Evolutionary conservation across 495 filamentous ascomycete genomes (phyloP), one percentile per base, ranked within the genome.

Genomic region (Neurospora tetrasperma): DNA sequence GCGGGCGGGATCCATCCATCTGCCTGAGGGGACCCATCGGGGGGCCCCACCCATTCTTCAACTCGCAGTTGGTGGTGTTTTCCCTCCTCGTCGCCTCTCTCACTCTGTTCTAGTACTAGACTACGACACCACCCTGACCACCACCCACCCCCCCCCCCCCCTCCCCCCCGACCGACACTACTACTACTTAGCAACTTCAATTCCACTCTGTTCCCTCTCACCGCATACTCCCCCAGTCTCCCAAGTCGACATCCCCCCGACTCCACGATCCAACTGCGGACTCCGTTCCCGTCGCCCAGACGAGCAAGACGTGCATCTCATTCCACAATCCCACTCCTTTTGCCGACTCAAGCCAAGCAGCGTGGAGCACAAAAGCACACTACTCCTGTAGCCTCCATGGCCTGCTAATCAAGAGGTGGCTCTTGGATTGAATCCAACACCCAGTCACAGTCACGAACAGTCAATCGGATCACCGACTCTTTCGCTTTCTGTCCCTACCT

Each of bases 401-500:
- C 54, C 54, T 18, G 35, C 27, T 66, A 39, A 8, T 39, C 16
- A 35, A 35, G 35, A 35, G 35, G 54, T 66, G 54, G 54, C 54
- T 66, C 27, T 38, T 66, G 14, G 54, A 35, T 66, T 62, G 23
- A 62, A 62, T 62, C 54, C 54, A 62, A 35, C 54, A 35, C 12
- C 48, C 48, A 59, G 48, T 44, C 68, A 54, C 71, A n/a, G 20
- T 11, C 44, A n/a, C n/a, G n/a, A 48, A 42, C 72, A 69, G 54
- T 71, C 70, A 69, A 66, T 40, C 70, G 27, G 23, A 71, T 44
- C 41, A 44, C 42, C 27, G 40, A 71, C 70, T 44, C 70, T 31
- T 69, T n/a, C 27, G 27, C 35, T 66, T 39, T 35, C 44, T 54
- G 43, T 66, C 70, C 39, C 40, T 42, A 44, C 42, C 70, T 43